phyloP scores from a whole-genome alignment of 331 rosid genomes.

The Malus hybrid region DNA sequence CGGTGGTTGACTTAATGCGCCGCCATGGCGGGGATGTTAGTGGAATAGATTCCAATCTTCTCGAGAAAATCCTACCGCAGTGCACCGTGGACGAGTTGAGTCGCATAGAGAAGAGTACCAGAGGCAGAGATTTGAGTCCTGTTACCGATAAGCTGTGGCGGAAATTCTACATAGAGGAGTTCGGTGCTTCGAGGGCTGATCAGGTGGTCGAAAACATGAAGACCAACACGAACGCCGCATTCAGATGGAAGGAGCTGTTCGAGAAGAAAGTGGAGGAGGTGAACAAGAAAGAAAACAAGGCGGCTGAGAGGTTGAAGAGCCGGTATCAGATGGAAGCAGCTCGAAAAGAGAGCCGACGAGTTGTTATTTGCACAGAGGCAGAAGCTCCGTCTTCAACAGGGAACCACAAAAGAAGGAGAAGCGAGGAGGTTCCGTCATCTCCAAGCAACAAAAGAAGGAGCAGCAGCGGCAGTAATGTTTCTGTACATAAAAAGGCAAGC shows the following conservation, averaged over 20 bases:
- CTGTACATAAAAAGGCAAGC: not conserved
- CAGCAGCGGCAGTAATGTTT: too few relatives aligned
- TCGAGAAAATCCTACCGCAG: not conserved
- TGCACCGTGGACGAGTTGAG: not conserved
- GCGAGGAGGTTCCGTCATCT: not conserved
- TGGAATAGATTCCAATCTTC: not conserved
- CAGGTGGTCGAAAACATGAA: not conserved
- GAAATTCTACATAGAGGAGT: not conserved
- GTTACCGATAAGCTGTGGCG: not conserved
- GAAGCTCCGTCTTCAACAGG: not conserved
- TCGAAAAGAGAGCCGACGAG: not conserved
- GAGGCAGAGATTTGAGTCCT: not conserved
- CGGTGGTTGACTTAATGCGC: not conserved
- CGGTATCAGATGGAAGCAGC: not conserved
- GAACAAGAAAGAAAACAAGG: not conserved
- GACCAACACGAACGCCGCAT: not conserved
- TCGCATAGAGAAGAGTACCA: not conserved
- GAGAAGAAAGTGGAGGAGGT: not conserved
- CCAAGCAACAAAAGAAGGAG: not conserved
- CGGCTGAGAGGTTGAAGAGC: not conserved
- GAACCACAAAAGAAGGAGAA: too few relatives aligned
- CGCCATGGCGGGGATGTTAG: not conserved
- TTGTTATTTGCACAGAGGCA: not conserved
- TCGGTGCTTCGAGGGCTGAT: not conserved
- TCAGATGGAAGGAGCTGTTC: not conserved